Evolutionary conservation across 2,329 filamentous ascomycete genomes (phyloP).

Genomic region (Pseudonectria foliicola): DNA sequence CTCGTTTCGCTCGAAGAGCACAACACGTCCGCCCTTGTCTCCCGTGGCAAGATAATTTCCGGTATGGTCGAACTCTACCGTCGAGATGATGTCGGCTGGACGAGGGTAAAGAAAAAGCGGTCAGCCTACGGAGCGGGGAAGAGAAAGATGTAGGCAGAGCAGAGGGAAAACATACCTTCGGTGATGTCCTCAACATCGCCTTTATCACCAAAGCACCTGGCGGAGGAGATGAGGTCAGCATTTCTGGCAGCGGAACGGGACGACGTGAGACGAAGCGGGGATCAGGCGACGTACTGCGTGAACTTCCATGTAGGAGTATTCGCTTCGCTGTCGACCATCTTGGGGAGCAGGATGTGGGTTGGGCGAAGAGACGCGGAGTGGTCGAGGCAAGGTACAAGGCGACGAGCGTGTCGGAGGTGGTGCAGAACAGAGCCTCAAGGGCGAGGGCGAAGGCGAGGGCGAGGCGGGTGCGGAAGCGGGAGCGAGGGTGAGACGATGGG

Average conservation of each 20-base stretch:
- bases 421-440: too few relatives aligned
- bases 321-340: slow-evolving; percentile 95
- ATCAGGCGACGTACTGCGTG: slow-evolving; percentile 70
- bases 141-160: slow-evolving; percentile 2
- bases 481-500: too few relatives aligned
- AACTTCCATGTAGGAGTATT: slow-evolving; percentile 99
- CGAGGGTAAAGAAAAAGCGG: slow-evolving; percentile 14
- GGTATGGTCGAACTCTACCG: slow-evolving; percentile 84
- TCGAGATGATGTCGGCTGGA: slow-evolving; percentile 82
- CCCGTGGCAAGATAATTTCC: slow-evolving; percentile 87
- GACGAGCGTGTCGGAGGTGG: slow-evolving; percentile 9
- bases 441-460: too few relatives aligned
- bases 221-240: slow-evolving; percentile 13
- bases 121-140: slow-evolving; percentile 12
- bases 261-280: slow-evolving; percentile 1
- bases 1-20: slow-evolving; percentile 88
- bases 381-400: slow-evolving; percentile 11
- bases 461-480: too few relatives aligned
- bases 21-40: slow-evolving; percentile 79
- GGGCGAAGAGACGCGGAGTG: slow-evolving; percentile 16
- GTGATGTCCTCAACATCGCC: slow-evolving; percentile 98
- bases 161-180: slow-evolving; percentile 57
- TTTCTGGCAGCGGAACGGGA: slow-evolving; percentile 3
- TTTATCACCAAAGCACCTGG: slow-evolving; percentile 99
- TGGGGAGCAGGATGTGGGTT: slow-evolving; percentile 34